Base-by-base conservation (phyloP, 2,329 filamentous ascomycete species). In the Venturia effusa region DNA sequence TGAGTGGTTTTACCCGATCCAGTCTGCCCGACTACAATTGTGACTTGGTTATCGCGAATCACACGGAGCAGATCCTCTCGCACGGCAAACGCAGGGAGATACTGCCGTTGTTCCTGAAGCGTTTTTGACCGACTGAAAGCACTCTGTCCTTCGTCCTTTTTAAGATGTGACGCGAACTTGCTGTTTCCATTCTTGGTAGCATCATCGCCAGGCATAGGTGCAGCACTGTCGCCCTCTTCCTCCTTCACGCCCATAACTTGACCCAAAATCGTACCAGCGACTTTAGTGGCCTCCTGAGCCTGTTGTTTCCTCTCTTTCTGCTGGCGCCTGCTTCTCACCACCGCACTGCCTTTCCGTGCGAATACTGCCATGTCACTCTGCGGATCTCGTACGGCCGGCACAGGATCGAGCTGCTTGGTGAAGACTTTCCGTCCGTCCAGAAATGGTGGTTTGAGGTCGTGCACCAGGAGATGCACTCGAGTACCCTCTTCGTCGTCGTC, bases 351-450 rank as follows among this genome's bases (percentile, higher is more conserved):
- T 74, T 97, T 97, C 54, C 93, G 84, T 77, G 92, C 96, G 70
- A 97, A 97, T 1, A 99, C 92, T 0, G 94, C 94, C 94, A 99
- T 96, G 72, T 99, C 94, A 72, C 95, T 99, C 75, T 97, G 93
- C 32, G 89, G 87, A 73, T 99, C 94, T 62, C 89, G 84, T 17
- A 99, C 90, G 0, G 94, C 95, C 0, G 93, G 91, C 0, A 99
- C 89, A 0, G 94, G 95, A 65, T 99, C 94, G 27, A 97, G 75
- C 74, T 99, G 95, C 75, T 97, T 97, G 3, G 94, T 99, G 74
- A 99, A 99, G 64, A 99, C 89, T 24, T 88, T 97, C 69, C 92
- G 87, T 30, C 94, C 94, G 76, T 99, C 93, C 59, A 99, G 78
- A 71, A 99, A 99, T 0, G 94, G 95, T 11, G 94, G 94, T 67